phyloP scores from a whole-genome alignment of 164 flowering plant species.

The Echeveria elegans region DNA sequence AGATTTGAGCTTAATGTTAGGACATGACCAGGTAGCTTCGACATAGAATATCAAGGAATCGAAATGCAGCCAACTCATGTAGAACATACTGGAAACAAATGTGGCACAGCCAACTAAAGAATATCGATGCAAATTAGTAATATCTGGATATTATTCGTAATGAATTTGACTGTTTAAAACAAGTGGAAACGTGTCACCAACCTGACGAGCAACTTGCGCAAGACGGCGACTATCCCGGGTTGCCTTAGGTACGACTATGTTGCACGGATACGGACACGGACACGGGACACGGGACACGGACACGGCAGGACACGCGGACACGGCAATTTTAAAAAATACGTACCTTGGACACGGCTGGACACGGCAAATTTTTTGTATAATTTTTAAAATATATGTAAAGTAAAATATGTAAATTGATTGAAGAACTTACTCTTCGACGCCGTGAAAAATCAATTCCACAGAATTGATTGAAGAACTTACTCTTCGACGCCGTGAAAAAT shows the following conservation, averaged over 20 bases:
- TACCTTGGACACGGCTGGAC: too few species aligned
- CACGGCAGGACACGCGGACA: too few species aligned
- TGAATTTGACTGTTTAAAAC: neutral
- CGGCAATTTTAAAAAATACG: too few species aligned
- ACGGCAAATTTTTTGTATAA: too few species aligned
- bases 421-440: too few species aligned
- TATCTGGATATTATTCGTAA: neutral
- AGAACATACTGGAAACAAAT: neutral
- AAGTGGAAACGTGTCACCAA: conserved; percentile 26
- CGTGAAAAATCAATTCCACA: too few species aligned
- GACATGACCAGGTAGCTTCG: neutral
- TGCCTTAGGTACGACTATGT: conserved; percentile 26
- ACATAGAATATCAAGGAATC: neutral
- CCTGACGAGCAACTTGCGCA: conserved; percentile 89
- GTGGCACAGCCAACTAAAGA: neutral
- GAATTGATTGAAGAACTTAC: too few species aligned
- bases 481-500: too few species aligned
- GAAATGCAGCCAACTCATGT: neutral
- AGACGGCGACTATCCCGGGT: conserved; percentile 52
- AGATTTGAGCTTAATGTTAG: neutral
- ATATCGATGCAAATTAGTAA: neutral
- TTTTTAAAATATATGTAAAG: too few species aligned
- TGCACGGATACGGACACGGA: too few species aligned
- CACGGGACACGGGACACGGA: too few species aligned
- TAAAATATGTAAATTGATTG: too few species aligned